Evolutionary conservation across 805 yeast species (phyloP), one percentile per base, ranked within the genome.

Genomic region (Naumovozyma castellii): DNA sequence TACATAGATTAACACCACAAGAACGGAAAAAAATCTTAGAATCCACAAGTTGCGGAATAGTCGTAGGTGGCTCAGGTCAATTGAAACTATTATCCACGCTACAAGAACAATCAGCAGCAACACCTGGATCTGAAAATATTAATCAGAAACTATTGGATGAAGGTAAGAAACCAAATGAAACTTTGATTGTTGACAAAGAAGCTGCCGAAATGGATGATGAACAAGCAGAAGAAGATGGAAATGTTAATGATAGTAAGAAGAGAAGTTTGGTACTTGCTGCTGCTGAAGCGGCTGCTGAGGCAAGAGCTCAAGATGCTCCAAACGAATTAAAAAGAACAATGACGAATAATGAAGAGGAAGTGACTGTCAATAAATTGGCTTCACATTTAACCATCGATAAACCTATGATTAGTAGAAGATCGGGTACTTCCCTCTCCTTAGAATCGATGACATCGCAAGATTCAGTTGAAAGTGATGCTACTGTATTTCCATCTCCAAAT

Each of bases 21-120:
- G 81, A 77, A 41, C 71, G 65, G 44, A 69, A 48, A 62, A 72
- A 59, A 55, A 62, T 61, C 39, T 59, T 49, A 62, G 61, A 51
- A 36, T 59, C 57, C 59, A 67, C 61, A 42, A 79, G 82, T 17
- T 72, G 80, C 5, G 88, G 88, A 19, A 69, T 82, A 25, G 87
- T 83, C 2, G 88, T 81, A 32, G 92, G 90, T 33, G 90, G 88
- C 2, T 68, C 84, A 2, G 86, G 85, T 1, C 79, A 79, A 39
- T 61, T 80, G 39, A 75, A 73, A 37, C 57, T 74, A 34, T 46
- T 71, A 34, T 27, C 40, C 15, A 48, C 47, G 27, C 35, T 33
- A 28, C 43, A 17, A 4, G 45, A 35, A 13, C 37, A 35, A 15
- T 38, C 38, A 20, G 39, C 39, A 16, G 48, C 47, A 31, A 36